Percentiles rank a stretch among this genome's conserved stretches.
phyloP scores from a whole-genome alignment of 2,329 filamentous ascomycete genomes.

The Ascochyta clinopodiicola region DNA sequence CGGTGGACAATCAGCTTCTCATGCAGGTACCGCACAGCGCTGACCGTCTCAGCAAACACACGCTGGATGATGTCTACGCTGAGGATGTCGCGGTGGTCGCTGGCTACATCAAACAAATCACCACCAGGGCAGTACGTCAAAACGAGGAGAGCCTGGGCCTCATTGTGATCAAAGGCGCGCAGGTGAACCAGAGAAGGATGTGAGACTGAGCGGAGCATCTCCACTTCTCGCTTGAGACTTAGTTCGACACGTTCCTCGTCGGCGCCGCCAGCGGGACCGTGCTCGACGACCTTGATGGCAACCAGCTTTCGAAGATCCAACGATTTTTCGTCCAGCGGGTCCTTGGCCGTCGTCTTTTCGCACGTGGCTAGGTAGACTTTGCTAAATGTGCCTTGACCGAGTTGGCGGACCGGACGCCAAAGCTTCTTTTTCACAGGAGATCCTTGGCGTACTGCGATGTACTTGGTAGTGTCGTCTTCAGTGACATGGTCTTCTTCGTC shows the following conservation, averaged over 20 bases:
- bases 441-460: slow-evolving; percentile 56
- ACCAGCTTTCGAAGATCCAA: slow-evolving; percentile 81
- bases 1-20: slow-evolving; percentile 86
- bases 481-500: slow-evolving; percentile 62
- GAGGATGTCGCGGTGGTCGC: slow-evolving; percentile 71
- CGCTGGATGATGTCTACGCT: slow-evolving; percentile 74
- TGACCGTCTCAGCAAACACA: slow-evolving; percentile 88
- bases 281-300: slow-evolving; percentile 93
- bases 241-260: slow-evolving; percentile 93
- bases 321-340: slow-evolving; percentile 54
- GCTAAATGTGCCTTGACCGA: slow-evolving; percentile 95
- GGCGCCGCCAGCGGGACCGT: slow-evolving; percentile 90
- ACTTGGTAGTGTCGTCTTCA: slow-evolving; percentile 52
- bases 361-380: slow-evolving; percentile 91
- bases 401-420: slow-evolving; percentile 79
- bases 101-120: slow-evolving; percentile 92
- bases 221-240: slow-evolving; percentile 90
- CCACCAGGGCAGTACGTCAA: slow-evolving; percentile 92
- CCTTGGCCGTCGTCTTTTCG: slow-evolving; percentile 60
- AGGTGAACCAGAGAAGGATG: slow-evolving; percentile 91
- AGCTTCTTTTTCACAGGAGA: slow-evolving; percentile 75
- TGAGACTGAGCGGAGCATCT: slow-evolving; percentile 86
- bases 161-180: slow-evolving; percentile 88
- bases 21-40: slow-evolving; percentile 86
- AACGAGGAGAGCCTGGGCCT: slow-evolving; percentile 81